Percentiles rank a stretch among this genome's conserved stretches.
phyloP scores from a whole-genome alignment of 768 basidiomycete genomes.

The Lactarius sanguifluus region DNA sequence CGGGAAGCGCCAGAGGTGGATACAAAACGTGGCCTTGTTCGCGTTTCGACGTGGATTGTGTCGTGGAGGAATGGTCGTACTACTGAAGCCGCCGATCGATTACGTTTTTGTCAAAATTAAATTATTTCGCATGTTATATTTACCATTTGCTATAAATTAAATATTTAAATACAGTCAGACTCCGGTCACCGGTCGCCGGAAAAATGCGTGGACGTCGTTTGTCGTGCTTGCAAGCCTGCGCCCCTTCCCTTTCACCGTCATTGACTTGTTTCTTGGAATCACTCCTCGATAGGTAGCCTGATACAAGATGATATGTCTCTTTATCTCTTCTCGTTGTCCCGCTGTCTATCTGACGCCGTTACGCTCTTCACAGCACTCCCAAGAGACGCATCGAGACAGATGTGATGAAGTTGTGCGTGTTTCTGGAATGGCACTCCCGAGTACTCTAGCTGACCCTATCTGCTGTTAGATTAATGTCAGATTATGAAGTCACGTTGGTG shows the following conservation, averaged over 20 bases:
- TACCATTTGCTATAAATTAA: neutral
- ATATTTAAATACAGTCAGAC: neutral
- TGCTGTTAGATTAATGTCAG: slow-evolving; percentile 86
- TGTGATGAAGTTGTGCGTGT: slow-evolving; percentile 94
- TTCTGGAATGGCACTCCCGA: neutral
- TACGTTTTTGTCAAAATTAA: neutral
- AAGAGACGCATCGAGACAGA: slow-evolving; percentile 98
- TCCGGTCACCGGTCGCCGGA: neutral
- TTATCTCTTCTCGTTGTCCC: neutral
- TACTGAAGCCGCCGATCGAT: slow-evolving; percentile 33
- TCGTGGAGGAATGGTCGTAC: slow-evolving; percentile 69
- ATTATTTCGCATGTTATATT: neutral
- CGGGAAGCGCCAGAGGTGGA: slow-evolving; percentile 6
- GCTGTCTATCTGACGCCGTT: slow-evolving; percentile 35
- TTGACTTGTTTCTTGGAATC: slow-evolving; percentile 11
- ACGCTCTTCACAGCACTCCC: slow-evolving; percentile 63
- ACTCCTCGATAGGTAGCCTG: slow-evolving; percentile 26
- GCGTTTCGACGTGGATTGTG: slow-evolving; percentile 61
- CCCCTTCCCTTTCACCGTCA: slow-evolving; percentile 9
- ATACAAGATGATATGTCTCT: slow-evolving; percentile 58
- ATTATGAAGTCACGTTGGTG: slow-evolving; percentile 95
- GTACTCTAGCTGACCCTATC: slow-evolving; percentile 1
- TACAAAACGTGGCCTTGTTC: slow-evolving; percentile 45
- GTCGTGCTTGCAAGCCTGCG: neutral
- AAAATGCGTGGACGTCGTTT: neutral